Percentiles rank a stretch among this genome's conserved stretches.
Evolutionary conservation across 2,329 filamentous ascomycete species (phyloP).

Genomic region (Cladosporium cucumerinum): DNA sequence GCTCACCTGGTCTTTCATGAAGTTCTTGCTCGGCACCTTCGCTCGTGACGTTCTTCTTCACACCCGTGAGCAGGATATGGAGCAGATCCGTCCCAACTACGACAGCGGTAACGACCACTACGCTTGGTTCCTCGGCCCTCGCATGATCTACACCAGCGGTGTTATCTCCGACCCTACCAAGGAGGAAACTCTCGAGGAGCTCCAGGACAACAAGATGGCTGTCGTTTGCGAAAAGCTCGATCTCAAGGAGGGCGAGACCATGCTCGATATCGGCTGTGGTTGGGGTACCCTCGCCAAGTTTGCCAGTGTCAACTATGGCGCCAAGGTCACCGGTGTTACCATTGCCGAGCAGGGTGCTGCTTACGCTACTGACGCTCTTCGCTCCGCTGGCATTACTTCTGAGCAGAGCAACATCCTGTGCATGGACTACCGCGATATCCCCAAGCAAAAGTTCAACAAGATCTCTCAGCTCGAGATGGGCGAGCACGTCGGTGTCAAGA

Average conservation of each 20-base stretch:
- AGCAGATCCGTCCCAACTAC: slow-evolving; percentile 96
- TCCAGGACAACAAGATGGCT: slow-evolving; percentile 96
- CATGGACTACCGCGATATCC: slow-evolving; percentile 95
- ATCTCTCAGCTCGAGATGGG: slow-evolving; percentile 98
- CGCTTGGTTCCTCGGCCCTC: slow-evolving; percentile 94
- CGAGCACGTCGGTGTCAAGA: slow-evolving; percentile 93
- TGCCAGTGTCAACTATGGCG: slow-evolving; percentile 87
- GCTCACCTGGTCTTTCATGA: slow-evolving; percentile 82
- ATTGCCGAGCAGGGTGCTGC: slow-evolving; percentile 94
- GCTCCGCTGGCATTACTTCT: slow-evolving; percentile 76
- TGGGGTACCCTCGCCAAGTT: slow-evolving; percentile 97
- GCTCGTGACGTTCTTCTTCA: slow-evolving; percentile 90
- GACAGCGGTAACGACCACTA: slow-evolving; percentile 98
- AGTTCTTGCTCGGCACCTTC: slow-evolving; percentile 83
- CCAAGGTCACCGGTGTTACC: slow-evolving; percentile 81
- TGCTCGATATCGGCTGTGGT: slow-evolving; percentile 95
- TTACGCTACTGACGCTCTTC: slow-evolving; percentile 89
- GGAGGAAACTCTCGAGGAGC: slow-evolving; percentile 88
- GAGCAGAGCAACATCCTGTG: slow-evolving; percentile 89
- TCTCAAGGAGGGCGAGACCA: slow-evolving; percentile 71
- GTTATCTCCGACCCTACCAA: slow-evolving; percentile 82
- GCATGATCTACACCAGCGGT: slow-evolving; percentile 98
- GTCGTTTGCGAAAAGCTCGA: slow-evolving; percentile 95
- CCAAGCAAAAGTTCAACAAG: slow-evolving; percentile 78
- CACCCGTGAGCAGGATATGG: slow-evolving; percentile 90